Conservation (phyloP, 805 yeast genomes). For the Candida pini region DNA sequence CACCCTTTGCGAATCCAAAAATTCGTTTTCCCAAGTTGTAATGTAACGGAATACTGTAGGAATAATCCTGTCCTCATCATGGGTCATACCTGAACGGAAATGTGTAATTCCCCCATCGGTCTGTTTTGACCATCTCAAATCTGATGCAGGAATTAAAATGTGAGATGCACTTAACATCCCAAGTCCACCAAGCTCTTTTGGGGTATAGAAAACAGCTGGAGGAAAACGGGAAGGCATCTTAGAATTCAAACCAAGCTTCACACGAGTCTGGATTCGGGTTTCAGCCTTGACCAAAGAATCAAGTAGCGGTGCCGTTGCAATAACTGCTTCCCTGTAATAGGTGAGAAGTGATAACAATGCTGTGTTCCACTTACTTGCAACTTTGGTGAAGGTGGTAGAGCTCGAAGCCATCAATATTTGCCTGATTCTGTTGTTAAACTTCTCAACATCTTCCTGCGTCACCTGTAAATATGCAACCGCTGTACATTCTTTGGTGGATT, state of each 20-base stretch:
- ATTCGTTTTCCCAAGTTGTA: conserved; percentile 96
- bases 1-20: conserved; percentile 87
- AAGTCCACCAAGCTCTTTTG: conserved; percentile 93
- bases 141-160: conserved; percentile 89
- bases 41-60: conserved; percentile 93
- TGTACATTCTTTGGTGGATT: conserved; percentile 71
- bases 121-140: conserved; percentile 84
- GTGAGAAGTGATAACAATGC: conserved; percentile 81
- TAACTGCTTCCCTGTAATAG: conserved; percentile 89
- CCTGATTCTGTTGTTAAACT: conserved; percentile 76
- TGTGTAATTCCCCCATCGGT: conserved; percentile 93
- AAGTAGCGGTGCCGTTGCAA: conserved; percentile 70
- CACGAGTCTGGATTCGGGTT: conserved; percentile 88
- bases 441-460: conserved; percentile 69
- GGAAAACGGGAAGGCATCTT: conserved; percentile 99
- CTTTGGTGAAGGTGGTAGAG: conserved; percentile 88
- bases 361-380: conserved; percentile 95
- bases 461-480: conserved; percentile 87
- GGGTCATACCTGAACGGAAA: conserved; percentile 89
- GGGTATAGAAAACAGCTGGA: conserved; percentile 97
- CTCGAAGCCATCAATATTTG: conserved; percentile 95
- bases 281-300: conserved; percentile 87
- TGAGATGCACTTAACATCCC: conserved; percentile 98
- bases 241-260: conserved; percentile 90
- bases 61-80: conserved; percentile 70